Evolutionary conservation across 129 eudicot genomes (phyloP), one percentile per base, ranked within the genome.

Genomic region (Lactuca saligna): DNA sequence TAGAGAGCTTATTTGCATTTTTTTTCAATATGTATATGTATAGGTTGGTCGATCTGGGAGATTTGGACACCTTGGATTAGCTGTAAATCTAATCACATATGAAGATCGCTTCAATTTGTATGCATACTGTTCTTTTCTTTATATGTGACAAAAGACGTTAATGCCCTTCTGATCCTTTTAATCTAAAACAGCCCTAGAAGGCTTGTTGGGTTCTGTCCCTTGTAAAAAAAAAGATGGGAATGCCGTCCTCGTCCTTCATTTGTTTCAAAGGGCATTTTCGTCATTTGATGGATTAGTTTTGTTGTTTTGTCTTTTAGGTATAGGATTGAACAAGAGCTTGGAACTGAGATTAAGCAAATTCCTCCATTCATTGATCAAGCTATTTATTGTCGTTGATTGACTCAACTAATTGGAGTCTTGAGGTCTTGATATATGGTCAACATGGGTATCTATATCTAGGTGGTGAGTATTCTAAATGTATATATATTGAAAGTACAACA

Each of bases 41-140:
- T 70, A 91, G 97, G 96, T 91, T 76, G 97, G 97, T 63, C 86
- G 97, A 66, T 88, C 97, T 17, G 97, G 97, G 68, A 80, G 97
- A 56, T 91, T 85, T 75, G 96, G 96, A 50, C 96, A 88, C 78
- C 97, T 88, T 63, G 97, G 97, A 8, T 71, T 88, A 51, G 97
- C 97, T 35, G 96, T 91, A 75, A 91, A 91, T 79, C 80, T 88
- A 63, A 86, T 91, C 59, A 91, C 94, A 39, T 88, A 84, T 53
- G 96, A 92, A 74, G 98, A 92, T 51, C 91, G 95, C 39, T 92
- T 88, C 74, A 92, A 92, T 79, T 50, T 92, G 96, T 92, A 79
- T 33, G 85, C 65, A 20, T 61, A 5, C 78, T 17, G n/a, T 39
- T 39, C 2, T 3, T 42, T 46, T 55, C 60, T 15, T 64, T 75